Conservation (phyloP, 2,329 filamentous ascomycete genomes). For the Trichoderma atroviride region DNA sequence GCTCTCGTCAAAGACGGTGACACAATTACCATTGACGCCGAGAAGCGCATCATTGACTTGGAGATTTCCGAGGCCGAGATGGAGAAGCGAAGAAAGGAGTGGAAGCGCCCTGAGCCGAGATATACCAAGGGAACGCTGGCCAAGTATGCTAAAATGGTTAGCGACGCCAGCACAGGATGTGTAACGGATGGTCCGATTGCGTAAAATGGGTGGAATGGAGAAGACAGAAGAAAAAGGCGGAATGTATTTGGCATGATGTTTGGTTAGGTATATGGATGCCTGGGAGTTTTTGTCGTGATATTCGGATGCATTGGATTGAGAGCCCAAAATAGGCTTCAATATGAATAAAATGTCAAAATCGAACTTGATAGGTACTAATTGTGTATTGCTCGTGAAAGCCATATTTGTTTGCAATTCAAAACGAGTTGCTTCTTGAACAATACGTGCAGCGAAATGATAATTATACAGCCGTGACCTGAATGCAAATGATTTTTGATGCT, state of each 20-base stretch:
- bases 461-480: not conserved
- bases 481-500: not conserved
- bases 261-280: not conserved
- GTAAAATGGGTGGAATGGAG: not conserved
- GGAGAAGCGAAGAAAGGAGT: conserved; percentile 57
- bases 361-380: not conserved
- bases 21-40: conserved; percentile 78
- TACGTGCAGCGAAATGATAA: not conserved
- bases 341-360: not conserved
- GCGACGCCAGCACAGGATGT: conserved; percentile 61
- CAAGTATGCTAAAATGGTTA: conserved; percentile 68
- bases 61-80: conserved; percentile 69
- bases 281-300: conserved; percentile 23
- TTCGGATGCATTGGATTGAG: conserved; percentile 10
- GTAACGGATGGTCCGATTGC: conserved; percentile 52
- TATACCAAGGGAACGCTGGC: conserved; percentile 67
- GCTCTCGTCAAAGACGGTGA: conserved; percentile 82
- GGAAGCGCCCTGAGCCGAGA: conserved; percentile 63
- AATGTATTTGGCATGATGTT: not conserved
- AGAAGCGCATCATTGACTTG: conserved; percentile 69
- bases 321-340: not conserved
- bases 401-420: not conserved
- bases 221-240: conserved; percentile 1
- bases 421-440: not conserved
- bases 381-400: not conserved